phyloP scores from a whole-genome alignment of 148 eudicot genomes.

The Nyssa sinensis region DNA sequence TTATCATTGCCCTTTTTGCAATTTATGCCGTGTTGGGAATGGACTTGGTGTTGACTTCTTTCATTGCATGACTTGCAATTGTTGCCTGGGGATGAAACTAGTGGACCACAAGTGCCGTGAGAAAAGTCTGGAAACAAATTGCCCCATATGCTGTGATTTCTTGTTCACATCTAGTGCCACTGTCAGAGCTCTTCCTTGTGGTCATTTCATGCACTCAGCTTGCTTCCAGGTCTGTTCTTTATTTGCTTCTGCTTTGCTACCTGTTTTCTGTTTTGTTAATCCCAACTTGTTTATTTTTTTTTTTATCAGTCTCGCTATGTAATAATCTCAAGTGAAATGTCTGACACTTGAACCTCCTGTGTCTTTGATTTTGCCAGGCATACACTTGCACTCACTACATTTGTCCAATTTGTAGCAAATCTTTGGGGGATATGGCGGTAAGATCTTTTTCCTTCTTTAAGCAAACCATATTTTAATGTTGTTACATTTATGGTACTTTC shows the following conservation, averaged over 20 bases:
- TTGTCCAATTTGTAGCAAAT: conserved; percentile 95
- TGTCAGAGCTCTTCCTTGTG: conserved; percentile 86
- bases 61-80: conserved; percentile 95
- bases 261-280: background rate
- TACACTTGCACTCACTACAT: conserved; percentile 84
- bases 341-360: background rate
- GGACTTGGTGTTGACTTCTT: conserved; percentile 85
- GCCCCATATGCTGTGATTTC: conserved; percentile 93
- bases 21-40: conserved; percentile 75
- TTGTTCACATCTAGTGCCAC: conserved; percentile 86
- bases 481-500: background rate
- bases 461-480: background rate
- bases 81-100: conserved; percentile 69
- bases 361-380: conserved; percentile 39
- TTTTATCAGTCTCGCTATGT: background rate
- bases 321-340: background rate
- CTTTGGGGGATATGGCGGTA: conserved; percentile 97
- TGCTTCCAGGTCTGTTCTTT: conserved; percentile 77
- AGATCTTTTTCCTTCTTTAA: conserved; percentile 6
- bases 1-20: conserved; percentile 93
- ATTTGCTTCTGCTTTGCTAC: conserved; percentile 7
- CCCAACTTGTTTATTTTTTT: background rate
- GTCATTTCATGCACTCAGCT: conserved; percentile 95
- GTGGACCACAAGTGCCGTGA: conserved; percentile 85
- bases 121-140: conserved; percentile 85